Percentiles rank a stretch among this genome's conserved stretches.
Evolutionary conservation across 495 filamentous ascomycete species (phyloP).

Genomic region (Poronia punctata): DNA sequence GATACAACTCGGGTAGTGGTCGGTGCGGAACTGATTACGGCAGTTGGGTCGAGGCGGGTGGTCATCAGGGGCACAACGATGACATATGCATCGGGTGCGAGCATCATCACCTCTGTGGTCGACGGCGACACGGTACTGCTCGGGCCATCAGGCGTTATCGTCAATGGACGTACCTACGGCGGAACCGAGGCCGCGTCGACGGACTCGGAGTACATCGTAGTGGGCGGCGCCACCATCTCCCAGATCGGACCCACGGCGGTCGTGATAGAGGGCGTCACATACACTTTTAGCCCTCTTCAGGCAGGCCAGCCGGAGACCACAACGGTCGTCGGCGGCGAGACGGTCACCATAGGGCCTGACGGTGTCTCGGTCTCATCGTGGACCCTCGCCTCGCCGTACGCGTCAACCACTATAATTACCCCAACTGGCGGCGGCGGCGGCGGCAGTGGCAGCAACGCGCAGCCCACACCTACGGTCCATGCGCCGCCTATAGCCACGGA

Average conservation of each 20-base stretch:
- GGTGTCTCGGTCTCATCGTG: constrained; percentile 38
- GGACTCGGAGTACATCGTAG: constrained; percentile 34
- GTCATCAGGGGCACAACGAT: constrained; percentile 40
- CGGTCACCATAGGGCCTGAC: constrained; percentile 32
- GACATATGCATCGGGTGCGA: constrained; percentile 27
- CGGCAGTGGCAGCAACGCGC: constrained; percentile 13
- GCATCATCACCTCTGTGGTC: constrained; percentile 29
- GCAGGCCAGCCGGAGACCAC: constrained; percentile 27
- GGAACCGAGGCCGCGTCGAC: constrained; percentile 24
- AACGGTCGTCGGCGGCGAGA: constrained; percentile 35
- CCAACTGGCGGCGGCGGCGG: constrained; percentile 17
- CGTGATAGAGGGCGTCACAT: constrained; percentile 39
- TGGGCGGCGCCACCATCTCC: constrained; percentile 42
- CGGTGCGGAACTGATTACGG: constrained; percentile 40
- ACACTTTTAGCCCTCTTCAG: constrained; percentile 40
- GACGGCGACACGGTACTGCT: constrained; percentile 40
- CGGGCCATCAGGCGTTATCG: constrained; percentile 38
- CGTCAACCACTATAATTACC: constrained; percentile 32
- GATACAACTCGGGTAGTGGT: constrained; percentile 35
- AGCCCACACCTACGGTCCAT: constrained; percentile 17
- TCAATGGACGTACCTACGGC: constrained; percentile 35
- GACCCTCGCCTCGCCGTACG: constrained; percentile 37
- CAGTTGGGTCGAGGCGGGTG: constrained; percentile 34
- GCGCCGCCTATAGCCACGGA: neutral
- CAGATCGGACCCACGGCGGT: constrained; percentile 43